Evolutionary conservation across 1,284 basidiomycete species (phyloP).

Genomic region (Dichomitus squalens): DNA sequence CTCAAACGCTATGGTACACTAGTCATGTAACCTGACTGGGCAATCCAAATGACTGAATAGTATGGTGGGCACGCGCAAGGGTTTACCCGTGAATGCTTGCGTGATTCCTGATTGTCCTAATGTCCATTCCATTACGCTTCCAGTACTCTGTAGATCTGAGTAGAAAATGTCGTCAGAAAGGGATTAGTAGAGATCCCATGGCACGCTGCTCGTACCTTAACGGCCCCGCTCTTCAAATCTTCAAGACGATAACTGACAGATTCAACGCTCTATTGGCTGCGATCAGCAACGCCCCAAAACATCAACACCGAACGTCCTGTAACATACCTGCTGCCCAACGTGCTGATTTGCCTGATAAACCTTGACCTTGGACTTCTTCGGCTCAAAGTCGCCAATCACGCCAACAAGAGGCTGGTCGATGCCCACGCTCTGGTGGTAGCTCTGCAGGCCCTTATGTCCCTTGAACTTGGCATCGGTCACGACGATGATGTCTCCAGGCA

Average conservation of each 20-base stretch:
- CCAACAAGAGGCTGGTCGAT: conserved; percentile 68
- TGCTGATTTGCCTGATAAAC: conserved; percentile 83
- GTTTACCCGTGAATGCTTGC: too few relatives aligned
- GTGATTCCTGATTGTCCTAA: too few relatives aligned
- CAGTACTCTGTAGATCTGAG: conserved; percentile 32
- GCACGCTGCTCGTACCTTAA: conserved; percentile 55
- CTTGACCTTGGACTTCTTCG: conserved; percentile 83
- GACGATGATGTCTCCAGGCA: conserved; percentile 84
- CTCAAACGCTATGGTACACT: too few relatives aligned
- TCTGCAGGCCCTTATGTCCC: conserved; percentile 82
- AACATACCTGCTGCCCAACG: conserved; percentile 70
- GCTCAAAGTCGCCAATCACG: conserved; percentile 81
- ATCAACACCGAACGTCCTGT: conserved; percentile 7
- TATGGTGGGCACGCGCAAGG: too few relatives aligned
- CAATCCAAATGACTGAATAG: too few relatives aligned
- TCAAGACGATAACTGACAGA: conserved; percentile 84
- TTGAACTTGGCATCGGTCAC: conserved; percentile 82
- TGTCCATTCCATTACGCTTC: conserved; percentile 27
- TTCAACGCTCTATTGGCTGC: conserved; percentile 64
- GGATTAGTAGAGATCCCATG: background rate
- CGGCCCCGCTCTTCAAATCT: conserved; percentile 82
- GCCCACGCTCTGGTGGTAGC: conserved; percentile 68
- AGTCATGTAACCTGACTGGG: too few relatives aligned
- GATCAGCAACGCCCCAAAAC: conserved; percentile 16
- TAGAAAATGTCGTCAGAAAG: background rate